A percentile compares a stretch with the other conserved stretches of the same genome.
phyloP scores from a whole-genome alignment of 164 flowering plant species.

The Magnolia sinica region DNA sequence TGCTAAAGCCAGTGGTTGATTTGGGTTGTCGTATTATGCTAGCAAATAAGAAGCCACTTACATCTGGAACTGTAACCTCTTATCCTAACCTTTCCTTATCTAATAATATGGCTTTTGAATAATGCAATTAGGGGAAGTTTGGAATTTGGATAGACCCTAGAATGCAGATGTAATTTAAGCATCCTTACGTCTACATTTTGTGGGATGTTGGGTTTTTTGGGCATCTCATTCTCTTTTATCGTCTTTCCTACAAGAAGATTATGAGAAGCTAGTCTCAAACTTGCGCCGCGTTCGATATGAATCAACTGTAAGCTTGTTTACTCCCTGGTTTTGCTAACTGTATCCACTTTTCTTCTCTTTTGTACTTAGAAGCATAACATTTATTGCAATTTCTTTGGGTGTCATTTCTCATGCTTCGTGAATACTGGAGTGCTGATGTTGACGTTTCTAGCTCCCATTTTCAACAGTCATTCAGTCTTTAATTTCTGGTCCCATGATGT shows the following conservation, averaged over 20 bases:
- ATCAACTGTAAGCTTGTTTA: constrained; percentile 68
- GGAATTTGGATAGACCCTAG: neutral
- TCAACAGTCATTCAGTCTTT: neutral
- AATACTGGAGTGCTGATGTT: too few species aligned
- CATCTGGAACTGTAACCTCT: constrained; percentile 57
- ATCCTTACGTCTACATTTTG: neutral
- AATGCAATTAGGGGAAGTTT: neutral
- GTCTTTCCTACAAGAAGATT: constrained; percentile 53
- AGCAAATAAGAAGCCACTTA: constrained; percentile 89
- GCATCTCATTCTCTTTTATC: neutral
- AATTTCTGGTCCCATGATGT: neutral
- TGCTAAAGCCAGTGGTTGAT: constrained; percentile 47
- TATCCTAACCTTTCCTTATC: constrained; percentile 1
- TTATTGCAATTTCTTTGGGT: too few species aligned
- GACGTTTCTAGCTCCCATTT: too few species aligned
- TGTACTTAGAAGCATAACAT: too few species aligned
- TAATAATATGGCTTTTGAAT: neutral
- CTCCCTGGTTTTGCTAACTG: neutral
- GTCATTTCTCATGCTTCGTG: too few species aligned
- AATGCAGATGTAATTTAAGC: too few species aligned
- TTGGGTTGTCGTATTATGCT: constrained; percentile 73
- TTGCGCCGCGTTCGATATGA: constrained; percentile 76
- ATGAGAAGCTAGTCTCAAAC: constrained; percentile 57
- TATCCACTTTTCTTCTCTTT: too few species aligned
- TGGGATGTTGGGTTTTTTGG: neutral